Percentiles rank a stretch among this genome's conserved stretches.
Conservation (phyloP, 768 basidiomycete genomes). For the Calocera viscosa region DNA sequence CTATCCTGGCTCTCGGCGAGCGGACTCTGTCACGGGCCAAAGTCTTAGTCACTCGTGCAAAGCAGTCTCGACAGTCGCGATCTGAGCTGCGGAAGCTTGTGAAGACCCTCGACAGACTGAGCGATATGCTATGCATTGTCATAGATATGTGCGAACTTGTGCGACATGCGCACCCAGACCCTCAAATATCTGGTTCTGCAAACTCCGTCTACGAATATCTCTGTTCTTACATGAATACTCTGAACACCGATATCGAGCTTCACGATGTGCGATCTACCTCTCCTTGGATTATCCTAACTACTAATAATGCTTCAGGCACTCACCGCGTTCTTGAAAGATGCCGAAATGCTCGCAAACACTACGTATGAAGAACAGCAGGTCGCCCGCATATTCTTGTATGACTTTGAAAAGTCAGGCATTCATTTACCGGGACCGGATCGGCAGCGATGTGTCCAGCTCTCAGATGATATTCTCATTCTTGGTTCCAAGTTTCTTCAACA, state of each 20-base stretch:
- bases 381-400: constrained; percentile 85
- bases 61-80: constrained; percentile 56
- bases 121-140: constrained; percentile 89
- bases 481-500: constrained; percentile 76
- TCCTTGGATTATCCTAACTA: constrained; percentile 12
- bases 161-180: constrained; percentile 85
- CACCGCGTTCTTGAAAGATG: constrained; percentile 54
- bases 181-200: constrained; percentile 66
- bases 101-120: constrained; percentile 91
- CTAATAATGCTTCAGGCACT: constrained; percentile 41
- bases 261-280: constrained; percentile 56
- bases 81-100: constrained; percentile 73
- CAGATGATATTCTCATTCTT: constrained; percentile 75
- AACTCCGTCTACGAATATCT: constrained; percentile 81
- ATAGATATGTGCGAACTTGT: constrained; percentile 93
- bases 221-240: constrained; percentile 93
- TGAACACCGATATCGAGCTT: constrained; percentile 86
- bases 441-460: constrained; percentile 72
- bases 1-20: constrained; percentile 59
- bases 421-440: constrained; percentile 68
- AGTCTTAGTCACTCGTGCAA: constrained; percentile 70
- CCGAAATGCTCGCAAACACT: constrained; percentile 50
- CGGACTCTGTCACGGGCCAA: constrained; percentile 71
- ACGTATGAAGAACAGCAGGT: constrained; percentile 69
- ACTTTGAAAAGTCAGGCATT: constrained; percentile 96